Base-by-base conservation (phyloP, 768 basidiomycete species). In the Cystofilobasidium capitatum region DNA sequence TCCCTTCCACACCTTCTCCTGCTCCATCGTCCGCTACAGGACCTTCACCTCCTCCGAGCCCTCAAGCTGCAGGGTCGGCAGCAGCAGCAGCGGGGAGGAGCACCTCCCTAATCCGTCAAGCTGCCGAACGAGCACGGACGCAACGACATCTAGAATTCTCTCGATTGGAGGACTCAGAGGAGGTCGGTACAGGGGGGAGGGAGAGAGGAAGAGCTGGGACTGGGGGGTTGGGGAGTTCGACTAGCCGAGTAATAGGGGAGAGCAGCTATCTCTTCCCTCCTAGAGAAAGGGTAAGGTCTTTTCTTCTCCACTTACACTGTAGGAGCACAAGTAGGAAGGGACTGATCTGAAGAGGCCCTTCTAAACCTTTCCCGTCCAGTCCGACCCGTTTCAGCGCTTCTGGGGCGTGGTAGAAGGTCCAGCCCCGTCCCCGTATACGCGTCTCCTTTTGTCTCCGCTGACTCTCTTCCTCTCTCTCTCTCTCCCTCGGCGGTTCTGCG, bases 371-470 rank as follows among this genome's bases (percentile, higher is more conserved):
- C 16, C 51, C 14, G 35, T 49, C 10, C 58, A 66, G 55, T 47
- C 44, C 5, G 65, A 66, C 58, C 65, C 65, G 16, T 66, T 66
- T 22, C 33, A 59, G 10, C 24, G 65, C 17, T 66, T 66, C 26
- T 66, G 65, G 65, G 45, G 35, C 65, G 65, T 57, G 16, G 47
- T 64, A 20, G 63, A 64, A 24, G 63, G 63, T 64, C 10, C 24
- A 39, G 13, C 33, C 10, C 14, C 24, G 20, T 26, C n/a, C 36
- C 9, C 36, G 3, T 22, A 8, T 39, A 4, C 59, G 39, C 24
- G 26, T 17, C 16, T 33, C 13, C 29, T 26, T 4, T 13, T 20
- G 37, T 13, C 8, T 22, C 20, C 8, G n/a, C 59, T 61, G 59
- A 37, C 20, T 13, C 35, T n/a, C 59, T 29, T 36, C n/a, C 39